A percentile compares a stretch with the other conserved stretches of the same genome.
Conservation (phyloP, 192 early-diverging fungal genomes). For the Linnemannia zychae region DNA sequence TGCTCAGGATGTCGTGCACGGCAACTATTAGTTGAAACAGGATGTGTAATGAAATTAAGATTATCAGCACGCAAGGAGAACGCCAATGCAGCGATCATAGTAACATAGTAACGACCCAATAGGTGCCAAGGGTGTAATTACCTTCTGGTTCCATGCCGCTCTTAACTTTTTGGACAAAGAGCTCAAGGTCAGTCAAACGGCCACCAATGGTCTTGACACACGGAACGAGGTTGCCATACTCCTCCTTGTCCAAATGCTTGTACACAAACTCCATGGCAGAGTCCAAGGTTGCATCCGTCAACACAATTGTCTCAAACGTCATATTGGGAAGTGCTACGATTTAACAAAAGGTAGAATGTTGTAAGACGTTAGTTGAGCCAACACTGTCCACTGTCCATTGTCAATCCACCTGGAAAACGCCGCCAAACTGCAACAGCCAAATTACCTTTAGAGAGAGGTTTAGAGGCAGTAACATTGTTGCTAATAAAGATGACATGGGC, state of each 20-base stretch:
- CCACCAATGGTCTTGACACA: conserved; percentile 87
- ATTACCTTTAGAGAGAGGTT: conserved; percentile 78
- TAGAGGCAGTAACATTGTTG: conserved; percentile 76
- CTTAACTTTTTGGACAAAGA: conserved; percentile 91
- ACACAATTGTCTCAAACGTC: conserved; percentile 73
- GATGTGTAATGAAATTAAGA: neutral
- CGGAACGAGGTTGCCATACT: conserved; percentile 52
- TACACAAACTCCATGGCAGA: conserved; percentile 72
- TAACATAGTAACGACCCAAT: conserved; percentile 1
- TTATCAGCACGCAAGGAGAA: neutral
- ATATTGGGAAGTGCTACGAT: conserved; percentile 73
- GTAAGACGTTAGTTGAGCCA: neutral
- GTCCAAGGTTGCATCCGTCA: conserved; percentile 80
- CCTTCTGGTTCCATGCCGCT: conserved; percentile 72
- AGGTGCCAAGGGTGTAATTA: conserved; percentile 56
- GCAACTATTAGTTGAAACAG: conserved; percentile 66
- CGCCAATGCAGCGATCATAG: neutral
- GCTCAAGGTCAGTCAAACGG: conserved; percentile 89
- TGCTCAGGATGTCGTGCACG: conserved; percentile 85
- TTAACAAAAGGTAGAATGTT: neutral
- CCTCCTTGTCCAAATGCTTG: conserved; percentile 56
- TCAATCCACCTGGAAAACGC: neutral
- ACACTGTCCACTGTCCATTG: no score
- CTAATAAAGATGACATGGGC: conserved; percentile 94
- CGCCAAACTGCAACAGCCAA: neutral